Evolutionary conservation across 179 eudicot species (phyloP).

Genomic region (Amaranthus tricolor): DNA sequence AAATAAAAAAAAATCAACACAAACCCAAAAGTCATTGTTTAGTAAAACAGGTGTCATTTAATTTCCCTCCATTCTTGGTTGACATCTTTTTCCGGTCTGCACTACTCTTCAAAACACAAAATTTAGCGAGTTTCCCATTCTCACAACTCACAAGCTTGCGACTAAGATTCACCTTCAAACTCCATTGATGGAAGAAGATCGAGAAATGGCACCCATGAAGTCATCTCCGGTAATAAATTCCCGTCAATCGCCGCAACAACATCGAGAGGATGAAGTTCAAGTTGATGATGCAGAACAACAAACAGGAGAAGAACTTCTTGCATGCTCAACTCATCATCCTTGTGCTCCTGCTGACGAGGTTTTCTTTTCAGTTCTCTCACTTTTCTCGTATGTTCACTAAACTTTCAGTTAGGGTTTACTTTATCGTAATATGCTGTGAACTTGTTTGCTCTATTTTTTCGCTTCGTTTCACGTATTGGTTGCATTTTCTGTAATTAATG

Average conservation of each 20-base stretch:
- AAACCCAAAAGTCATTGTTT: no score
- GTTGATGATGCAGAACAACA: slow-evolving; percentile 17
- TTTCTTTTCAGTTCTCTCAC: neutral
- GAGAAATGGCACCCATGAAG: slow-evolving; percentile 20
- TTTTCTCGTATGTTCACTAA: neutral
- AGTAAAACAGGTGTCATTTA: no score
- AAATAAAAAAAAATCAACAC: no score
- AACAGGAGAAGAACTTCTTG: slow-evolving; percentile 20
- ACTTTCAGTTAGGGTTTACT: slow-evolving; percentile 16
- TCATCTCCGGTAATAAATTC: slow-evolving; percentile 12
- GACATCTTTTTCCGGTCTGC: no score
- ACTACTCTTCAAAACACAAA: no score
- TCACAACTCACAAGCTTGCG: no score
- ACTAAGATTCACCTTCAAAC: no score
- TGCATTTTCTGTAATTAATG: neutral
- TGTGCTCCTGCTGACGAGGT: slow-evolving; percentile 84
- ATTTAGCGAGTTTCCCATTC: no score
- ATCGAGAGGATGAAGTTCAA: neutral
- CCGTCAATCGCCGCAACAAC: slow-evolving; percentile 4
- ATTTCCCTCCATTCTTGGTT: no score
- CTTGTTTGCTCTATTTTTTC: neutral
- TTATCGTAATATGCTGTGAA: neutral
- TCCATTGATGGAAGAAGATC: neutral
- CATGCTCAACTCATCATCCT: slow-evolving; percentile 55
- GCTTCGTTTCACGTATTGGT: neutral